A percentile compares a stretch with the other conserved stretches of the same genome.
phyloP scores from a whole-genome alignment of 148 eudicot species.

The Fallopia convolvulus region DNA sequence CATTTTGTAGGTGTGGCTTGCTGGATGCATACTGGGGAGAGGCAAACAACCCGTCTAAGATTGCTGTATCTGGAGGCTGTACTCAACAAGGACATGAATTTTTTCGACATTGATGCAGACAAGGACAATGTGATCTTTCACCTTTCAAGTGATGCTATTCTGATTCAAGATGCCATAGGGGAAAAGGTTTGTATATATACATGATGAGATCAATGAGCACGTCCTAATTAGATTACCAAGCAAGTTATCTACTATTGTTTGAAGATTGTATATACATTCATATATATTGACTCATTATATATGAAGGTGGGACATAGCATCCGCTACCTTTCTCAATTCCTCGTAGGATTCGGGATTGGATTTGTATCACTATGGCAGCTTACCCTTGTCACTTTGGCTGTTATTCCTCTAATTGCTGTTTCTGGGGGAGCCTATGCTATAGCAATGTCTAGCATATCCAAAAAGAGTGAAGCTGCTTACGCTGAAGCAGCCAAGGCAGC shows the following conservation, averaged over 20 bases:
- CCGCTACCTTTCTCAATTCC: conserved; percentile 58
- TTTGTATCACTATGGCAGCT: conserved; percentile 65
- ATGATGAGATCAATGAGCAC: no score
- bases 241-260: no score
- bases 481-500: conserved; percentile 70
- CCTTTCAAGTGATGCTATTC: conserved; percentile 64
- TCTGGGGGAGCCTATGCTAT: conserved; percentile 60
- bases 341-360: conserved; percentile 54
- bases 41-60: conserved; percentile 57
- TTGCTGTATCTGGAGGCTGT: conserved; percentile 51
- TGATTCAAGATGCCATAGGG: conserved; percentile 71
- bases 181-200: conserved; percentile 40
- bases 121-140: conserved; percentile 42
- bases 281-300: no score
- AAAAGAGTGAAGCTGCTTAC: conserved; percentile 58
- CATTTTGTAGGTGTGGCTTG: conserved; percentile 49
- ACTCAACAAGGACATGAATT: conserved; percentile 44
- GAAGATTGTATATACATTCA: no score
- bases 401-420: conserved; percentile 56
- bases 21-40: conserved; percentile 79
- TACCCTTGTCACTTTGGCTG: conserved; percentile 52
- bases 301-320: conserved; percentile 59
- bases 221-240: no score
- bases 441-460: conserved; percentile 50
- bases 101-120: conserved; percentile 59